Conservation (phyloP, 139 green algal species). For the Gonium pectorale region DNA sequence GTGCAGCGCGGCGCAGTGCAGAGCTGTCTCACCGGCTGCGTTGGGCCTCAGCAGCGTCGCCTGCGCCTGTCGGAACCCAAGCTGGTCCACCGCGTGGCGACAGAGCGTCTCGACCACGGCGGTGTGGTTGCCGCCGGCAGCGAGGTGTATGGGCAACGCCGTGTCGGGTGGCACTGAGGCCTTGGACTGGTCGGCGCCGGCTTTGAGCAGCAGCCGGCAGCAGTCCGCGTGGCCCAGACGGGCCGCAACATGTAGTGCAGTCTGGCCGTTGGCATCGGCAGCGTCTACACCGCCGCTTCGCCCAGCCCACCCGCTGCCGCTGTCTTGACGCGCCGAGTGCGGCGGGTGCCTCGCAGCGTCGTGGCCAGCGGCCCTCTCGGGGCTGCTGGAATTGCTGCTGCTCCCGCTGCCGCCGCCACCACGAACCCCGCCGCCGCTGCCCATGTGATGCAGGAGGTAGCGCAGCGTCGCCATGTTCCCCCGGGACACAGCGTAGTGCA, state of each 20-base stretch:
- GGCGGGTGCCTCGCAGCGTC: too few relatives aligned
- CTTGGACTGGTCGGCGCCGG: not conserved
- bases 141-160: conserved; percentile 31
- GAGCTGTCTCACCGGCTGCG: not conserved
- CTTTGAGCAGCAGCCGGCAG: conserved; percentile 35
- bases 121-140: conserved; percentile 21
- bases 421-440: not conserved
- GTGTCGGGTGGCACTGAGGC: conserved; percentile 1
- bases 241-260: not conserved
- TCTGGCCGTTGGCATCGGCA: not conserved
- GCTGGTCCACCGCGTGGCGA: not conserved
- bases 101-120: conserved; percentile 8
- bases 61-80: conserved; percentile 30
- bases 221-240: conserved; percentile 7
- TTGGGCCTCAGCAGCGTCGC: conserved; percentile 12
- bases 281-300: not conserved
- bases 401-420: not conserved
- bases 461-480: conserved; percentile 3
- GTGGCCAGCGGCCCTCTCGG: not conserved
- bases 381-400: not conserved
- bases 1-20: conserved; percentile 29
- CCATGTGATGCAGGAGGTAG: conserved; percentile 6
- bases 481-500: conserved; percentile 21
- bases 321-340: not conserved
- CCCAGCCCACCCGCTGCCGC: not conserved